These are phyloP conservation scores for Stagonosporopsis chrysanthemi DNA, from an alignment of 2,329 filamentous ascomycete species.

Conservation along the genomic window DNA sequence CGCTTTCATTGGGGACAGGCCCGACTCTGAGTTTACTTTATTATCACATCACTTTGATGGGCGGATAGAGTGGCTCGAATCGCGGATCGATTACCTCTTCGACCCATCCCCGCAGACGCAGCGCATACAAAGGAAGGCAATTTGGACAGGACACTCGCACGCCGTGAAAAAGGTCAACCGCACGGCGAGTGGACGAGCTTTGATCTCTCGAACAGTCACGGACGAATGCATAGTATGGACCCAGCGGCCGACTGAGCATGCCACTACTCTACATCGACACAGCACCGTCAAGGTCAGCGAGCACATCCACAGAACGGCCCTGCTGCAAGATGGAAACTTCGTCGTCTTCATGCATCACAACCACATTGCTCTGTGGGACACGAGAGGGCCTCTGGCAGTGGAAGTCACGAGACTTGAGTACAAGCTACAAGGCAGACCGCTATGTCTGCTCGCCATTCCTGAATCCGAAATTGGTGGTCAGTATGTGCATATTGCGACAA, in stretches of 20 bases:
- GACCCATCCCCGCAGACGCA: conserved; percentile 68
- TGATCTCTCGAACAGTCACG: conserved; percentile 80
- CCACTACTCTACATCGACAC: conserved; percentile 68
- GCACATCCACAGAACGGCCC: conserved; percentile 80
- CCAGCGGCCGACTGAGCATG: conserved; percentile 62
- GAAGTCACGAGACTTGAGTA: conserved; percentile 68
- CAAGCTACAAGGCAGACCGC: conserved; percentile 70
- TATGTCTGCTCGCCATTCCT: conserved; percentile 81
- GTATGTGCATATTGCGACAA: conserved; percentile 74
- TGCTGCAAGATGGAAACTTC: conserved; percentile 79
- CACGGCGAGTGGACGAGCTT: conserved; percentile 78
- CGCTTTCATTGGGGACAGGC: conserved; percentile 71
- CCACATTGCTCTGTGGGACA: conserved; percentile 80
- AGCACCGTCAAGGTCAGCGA: conserved; percentile 72
- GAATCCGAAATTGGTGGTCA: conserved; percentile 63
- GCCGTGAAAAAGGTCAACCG: conserved; percentile 86
- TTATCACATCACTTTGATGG: conserved; percentile 87
- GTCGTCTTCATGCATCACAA: conserved; percentile 80
- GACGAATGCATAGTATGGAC: conserved; percentile 87
- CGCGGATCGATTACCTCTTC: conserved; percentile 79
- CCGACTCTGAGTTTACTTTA: conserved; percentile 71
- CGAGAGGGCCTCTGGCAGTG: conserved; percentile 65
- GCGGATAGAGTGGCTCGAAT: conserved; percentile 80
- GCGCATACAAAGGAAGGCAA: conserved; percentile 68
- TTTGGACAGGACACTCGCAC: conserved; percentile 85